phyloP scores from a whole-genome alignment of 1,284 basidiomycete species.

The Agaricales sp. region DNA sequence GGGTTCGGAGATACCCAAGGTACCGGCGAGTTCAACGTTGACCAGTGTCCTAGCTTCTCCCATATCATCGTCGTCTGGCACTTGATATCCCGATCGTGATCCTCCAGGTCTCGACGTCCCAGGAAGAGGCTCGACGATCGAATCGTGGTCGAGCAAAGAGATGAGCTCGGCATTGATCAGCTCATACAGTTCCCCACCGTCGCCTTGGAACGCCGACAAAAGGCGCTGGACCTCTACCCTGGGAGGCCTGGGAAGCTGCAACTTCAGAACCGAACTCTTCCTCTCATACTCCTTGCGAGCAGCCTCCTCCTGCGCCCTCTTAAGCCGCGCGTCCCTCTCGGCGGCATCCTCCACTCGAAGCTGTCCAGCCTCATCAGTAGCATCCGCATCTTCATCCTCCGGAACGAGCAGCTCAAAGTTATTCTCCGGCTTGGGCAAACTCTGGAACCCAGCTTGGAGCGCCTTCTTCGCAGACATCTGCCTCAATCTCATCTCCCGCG shows the following conservation, averaged over 20 bases:
- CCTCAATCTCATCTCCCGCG: constrained; percentile 61
- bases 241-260: constrained; percentile 77
- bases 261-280: constrained; percentile 76
- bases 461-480: constrained; percentile 58
- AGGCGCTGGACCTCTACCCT: constrained; percentile 69
- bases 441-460: constrained; percentile 75
- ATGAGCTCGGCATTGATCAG: constrained; percentile 79
- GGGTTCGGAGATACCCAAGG: constrained; percentile 73
- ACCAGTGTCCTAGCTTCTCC: constrained; percentile 64
- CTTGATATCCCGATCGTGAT: constrained; percentile 61
- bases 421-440: constrained; percentile 89
- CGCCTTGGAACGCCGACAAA: constrained; percentile 45
- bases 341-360: constrained; percentile 81
- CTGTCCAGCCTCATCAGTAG: constrained; percentile 27
- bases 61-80: constrained; percentile 74
- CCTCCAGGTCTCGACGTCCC: constrained; percentile 79
- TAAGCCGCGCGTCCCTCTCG: constrained; percentile 78
- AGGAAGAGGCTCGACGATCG: constrained; percentile 81
- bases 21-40: constrained; percentile 69
- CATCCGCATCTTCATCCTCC: constrained; percentile 69
- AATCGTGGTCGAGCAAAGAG: constrained; percentile 79
- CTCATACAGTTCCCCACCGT: constrained; percentile 43
- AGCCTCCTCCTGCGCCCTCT: constrained; percentile 65
- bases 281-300: constrained; percentile 72
- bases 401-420: constrained; percentile 95